These are phyloP conservation scores for Volvox africanus DNA, from an alignment of 139 green algal species.

Conservation along the genomic window DNA sequence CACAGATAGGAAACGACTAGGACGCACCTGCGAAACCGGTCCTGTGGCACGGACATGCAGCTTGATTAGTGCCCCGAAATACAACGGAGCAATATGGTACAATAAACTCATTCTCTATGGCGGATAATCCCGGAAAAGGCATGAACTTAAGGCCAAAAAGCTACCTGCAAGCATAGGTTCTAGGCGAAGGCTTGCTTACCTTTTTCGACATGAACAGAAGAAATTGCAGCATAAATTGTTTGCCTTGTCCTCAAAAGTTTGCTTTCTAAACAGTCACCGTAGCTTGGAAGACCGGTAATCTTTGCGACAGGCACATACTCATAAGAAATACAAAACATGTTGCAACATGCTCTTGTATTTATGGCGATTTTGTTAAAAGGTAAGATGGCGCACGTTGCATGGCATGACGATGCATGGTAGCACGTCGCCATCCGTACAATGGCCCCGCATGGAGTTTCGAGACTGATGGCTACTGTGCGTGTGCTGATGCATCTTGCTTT, in stretches of 20 bases:
- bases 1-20: background rate
- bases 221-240: background rate
- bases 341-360: too few species aligned
- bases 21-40: background rate
- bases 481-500: too few species aligned
- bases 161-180: background rate
- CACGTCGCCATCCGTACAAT: too few species aligned
- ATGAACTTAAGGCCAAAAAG: background rate
- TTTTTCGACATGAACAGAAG: background rate
- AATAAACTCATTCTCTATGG: too few species aligned
- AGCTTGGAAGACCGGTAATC: background rate
- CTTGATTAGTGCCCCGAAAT: too few species aligned
- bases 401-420: too few species aligned
- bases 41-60: background rate
- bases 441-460: too few species aligned
- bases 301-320: background rate
- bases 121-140: background rate
- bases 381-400: too few species aligned
- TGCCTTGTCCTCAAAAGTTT: background rate
- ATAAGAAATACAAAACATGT: background rate
- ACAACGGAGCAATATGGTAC: too few species aligned
- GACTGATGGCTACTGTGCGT: too few species aligned
- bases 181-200: background rate
- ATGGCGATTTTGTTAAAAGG: too few species aligned
- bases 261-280: background rate